A percentile compares a stretch with the other conserved stretches of the same genome.
phyloP scores from a whole-genome alignment of 2,329 filamentous ascomycete species.

The Aschersonia sp. region DNA sequence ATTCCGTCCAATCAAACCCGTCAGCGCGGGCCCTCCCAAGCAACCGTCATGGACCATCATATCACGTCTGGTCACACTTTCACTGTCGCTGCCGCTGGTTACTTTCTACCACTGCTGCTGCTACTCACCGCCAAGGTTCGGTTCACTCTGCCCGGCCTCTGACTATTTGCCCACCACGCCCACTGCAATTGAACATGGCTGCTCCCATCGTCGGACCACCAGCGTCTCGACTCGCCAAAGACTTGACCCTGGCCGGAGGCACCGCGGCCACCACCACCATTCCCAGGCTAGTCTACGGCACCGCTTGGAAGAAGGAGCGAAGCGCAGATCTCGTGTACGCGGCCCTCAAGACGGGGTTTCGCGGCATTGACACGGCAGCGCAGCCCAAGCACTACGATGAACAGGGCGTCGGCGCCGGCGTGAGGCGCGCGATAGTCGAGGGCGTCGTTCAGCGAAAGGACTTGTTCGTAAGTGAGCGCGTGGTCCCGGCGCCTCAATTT shows the following conservation, averaged over 20 bases:
- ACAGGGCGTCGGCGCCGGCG: slow-evolving; percentile 50
- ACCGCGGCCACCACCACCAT: slow-evolving; percentile 19
- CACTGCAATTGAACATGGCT: slow-evolving; percentile 5
- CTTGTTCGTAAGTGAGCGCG: slow-evolving; percentile 37
- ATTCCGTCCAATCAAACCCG: no score
- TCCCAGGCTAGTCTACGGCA: slow-evolving; percentile 56
- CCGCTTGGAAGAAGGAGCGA: slow-evolving; percentile 68
- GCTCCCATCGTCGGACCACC: slow-evolving; percentile 10
- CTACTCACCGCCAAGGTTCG: no score
- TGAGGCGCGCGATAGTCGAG: slow-evolving; percentile 45
- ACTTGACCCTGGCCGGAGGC: slow-evolving; percentile 15
- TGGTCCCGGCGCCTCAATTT: no score
- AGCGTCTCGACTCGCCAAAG: slow-evolving; percentile 16
- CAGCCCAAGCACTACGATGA: slow-evolving; percentile 71
- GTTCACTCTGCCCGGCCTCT: no score
- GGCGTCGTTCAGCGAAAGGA: slow-evolving; percentile 40
- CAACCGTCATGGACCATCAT: no score
- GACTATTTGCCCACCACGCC: no score
- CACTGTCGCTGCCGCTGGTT: no score
- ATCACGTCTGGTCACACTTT: no score
- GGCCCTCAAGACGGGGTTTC: slow-evolving; percentile 56
- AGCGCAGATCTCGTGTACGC: slow-evolving; percentile 53
- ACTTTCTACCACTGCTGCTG: no score
- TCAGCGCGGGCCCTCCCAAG: no score
- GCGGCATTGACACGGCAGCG: slow-evolving; percentile 62